Conservation (phyloP, 2,329 filamentous ascomycete species). For the Trichoderma polysporum region DNA sequence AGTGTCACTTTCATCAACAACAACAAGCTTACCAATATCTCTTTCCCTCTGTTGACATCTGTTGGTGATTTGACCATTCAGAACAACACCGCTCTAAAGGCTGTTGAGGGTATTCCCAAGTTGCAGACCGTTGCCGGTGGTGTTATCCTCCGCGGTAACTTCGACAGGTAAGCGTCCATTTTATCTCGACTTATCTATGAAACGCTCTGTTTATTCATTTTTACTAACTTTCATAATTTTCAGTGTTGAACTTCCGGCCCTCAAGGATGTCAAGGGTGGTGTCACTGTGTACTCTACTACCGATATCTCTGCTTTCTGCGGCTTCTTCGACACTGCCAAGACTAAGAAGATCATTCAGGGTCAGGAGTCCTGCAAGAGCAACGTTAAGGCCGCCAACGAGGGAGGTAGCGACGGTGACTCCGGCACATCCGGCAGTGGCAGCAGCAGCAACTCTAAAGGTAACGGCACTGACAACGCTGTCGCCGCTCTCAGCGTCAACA, state of each 20-base stretch:
- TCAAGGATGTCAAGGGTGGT: conserved; percentile 68
- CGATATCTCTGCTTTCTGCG: conserved; percentile 56
- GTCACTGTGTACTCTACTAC: conserved; percentile 68
- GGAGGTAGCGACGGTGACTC: conserved; percentile 37
- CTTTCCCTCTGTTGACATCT: conserved; percentile 63
- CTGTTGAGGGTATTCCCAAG: conserved; percentile 65
- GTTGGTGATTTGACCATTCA: conserved; percentile 78
- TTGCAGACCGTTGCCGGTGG: conserved; percentile 74
- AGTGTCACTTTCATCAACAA: conserved; percentile 63
- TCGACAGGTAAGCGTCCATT: conserved; percentile 67
- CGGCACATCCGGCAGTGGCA: conserved; percentile 30
- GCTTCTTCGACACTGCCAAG: conserved; percentile 48
- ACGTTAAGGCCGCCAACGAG: conserved; percentile 54
- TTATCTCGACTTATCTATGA: conserved; percentile 15
- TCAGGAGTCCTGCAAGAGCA: conserved; percentile 47
- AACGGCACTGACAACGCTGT: conserved; percentile 41
- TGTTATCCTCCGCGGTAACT: conserved; percentile 81
- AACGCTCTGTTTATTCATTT: neutral
- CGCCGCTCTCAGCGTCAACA: conserved; percentile 47
- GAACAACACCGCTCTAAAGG: conserved; percentile 77
- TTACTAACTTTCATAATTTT: neutral
- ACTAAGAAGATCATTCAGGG: conserved; percentile 45
- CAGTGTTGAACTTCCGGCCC: conserved; percentile 68
- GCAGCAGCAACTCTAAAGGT: conserved; percentile 30
- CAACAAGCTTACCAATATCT: conserved; percentile 67